Base-by-base conservation (phyloP, 2,329 filamentous ascomycete species). In the Fusarium sp. region DNA sequence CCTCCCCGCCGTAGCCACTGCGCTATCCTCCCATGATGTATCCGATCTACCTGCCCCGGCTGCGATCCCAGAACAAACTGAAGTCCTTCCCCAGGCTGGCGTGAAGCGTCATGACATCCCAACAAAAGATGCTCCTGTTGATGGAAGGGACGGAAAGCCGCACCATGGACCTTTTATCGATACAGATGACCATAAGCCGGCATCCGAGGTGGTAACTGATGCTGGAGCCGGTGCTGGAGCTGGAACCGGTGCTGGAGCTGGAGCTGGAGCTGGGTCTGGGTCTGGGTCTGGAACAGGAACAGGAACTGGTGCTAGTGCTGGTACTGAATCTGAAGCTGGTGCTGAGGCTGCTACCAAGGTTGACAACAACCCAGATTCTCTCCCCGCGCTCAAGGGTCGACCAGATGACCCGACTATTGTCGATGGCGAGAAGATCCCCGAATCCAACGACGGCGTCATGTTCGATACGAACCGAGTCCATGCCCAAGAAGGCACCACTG, bases 91-190 rank as follows among this genome's bases (percentile, higher is more conserved):
- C 15, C 60, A 73, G n/a, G 73, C 76, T 44, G 67, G 67, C 43
- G 68, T 73, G 26, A 82, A 80, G 65, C 81, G 80, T 54, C 76
- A 76, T 52, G 76, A 77, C 31, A 61, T 82, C 11, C 83, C 84
- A 33, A 85, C 83, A 59, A 94, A 94, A 78, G 91, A 96, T 82
- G 93, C 92, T 57, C 95, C 95, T 0, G 91, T 98, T 21, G 96
- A 98, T 78, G 94, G 94, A 45, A 91, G 92, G 74, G 96, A 98
- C 81, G 96, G 96, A 47, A 96, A 94, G 82, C 96, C 96, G 46
- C 95, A 98, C 77, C 89, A 91, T 21, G 96, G 96, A 3, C 96
- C 96, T 7, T 91, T 89, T 76, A 89, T 94, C 59, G 89, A 90
- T 65, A 87, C 84, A 17, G 86, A 84, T 10, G 68, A 76, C 7